Evolutionary conservation across 2,329 filamentous ascomycete genomes (phyloP).

Genomic region (Colletotrichum eleusines): DNA sequence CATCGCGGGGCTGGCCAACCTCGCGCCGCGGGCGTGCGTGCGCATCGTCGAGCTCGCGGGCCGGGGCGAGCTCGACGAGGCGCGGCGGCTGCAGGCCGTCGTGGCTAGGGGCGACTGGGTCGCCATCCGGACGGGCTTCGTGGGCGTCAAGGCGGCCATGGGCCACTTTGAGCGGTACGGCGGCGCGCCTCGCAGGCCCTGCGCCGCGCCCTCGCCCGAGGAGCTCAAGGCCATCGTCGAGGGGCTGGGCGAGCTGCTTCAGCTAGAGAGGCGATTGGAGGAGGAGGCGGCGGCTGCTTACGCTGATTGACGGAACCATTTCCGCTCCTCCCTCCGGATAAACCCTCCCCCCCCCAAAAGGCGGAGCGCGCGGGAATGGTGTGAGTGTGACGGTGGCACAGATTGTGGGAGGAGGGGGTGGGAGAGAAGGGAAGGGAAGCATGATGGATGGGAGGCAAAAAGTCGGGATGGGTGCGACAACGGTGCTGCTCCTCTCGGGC

Average conservation of each 20-base stretch:
- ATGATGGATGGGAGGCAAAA: constrained; percentile 14
- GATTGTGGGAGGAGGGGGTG: neutral
- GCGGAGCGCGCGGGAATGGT: too few species aligned
- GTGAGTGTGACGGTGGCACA: neutral
- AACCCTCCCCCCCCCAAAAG: too few species aligned
- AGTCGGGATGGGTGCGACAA: neutral
- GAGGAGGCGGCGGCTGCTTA: constrained; percentile 22
- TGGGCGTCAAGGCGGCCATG: constrained; percentile 61
- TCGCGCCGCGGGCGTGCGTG: constrained; percentile 75
- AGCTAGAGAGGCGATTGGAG: constrained; percentile 50
- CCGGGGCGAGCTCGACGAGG: constrained; percentile 67
- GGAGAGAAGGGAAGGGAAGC: too few species aligned
- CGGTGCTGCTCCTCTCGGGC: neutral
- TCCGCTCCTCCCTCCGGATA: too few species aligned
- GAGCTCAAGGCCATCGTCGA: constrained; percentile 51
- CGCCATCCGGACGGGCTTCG: constrained; percentile 62
- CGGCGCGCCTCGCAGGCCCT: constrained; percentile 56
- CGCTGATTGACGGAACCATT: constrained; percentile 23
- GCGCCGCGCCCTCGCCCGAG: constrained; percentile 50
- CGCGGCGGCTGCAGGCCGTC: constrained; percentile 61
- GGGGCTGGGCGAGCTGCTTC: constrained; percentile 53
- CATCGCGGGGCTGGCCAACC: constrained; percentile 78
- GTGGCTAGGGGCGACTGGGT: constrained; percentile 61
- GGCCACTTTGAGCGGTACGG: constrained; percentile 55
- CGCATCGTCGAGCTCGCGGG: constrained; percentile 70